Evolutionary conservation across 2,329 filamentous ascomycete species (phyloP).

Genomic region (Ophiostoma australiae): DNA sequence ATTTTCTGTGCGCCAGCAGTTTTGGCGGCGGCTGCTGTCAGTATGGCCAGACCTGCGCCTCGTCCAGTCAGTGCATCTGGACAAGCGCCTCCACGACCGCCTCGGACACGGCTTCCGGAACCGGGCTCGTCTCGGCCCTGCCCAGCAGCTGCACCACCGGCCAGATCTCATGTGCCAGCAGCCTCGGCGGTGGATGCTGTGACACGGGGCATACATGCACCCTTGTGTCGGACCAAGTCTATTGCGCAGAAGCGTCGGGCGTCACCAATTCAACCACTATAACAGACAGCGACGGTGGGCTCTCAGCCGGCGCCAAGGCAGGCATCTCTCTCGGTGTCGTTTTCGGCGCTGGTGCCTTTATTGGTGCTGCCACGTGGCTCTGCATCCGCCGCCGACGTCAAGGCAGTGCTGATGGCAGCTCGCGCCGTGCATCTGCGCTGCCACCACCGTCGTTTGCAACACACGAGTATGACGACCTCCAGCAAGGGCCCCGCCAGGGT

Average conservation of each 20-base stretch:
- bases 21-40: slow-evolving; percentile 49
- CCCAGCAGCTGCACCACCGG: slow-evolving; percentile 43
- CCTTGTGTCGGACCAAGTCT: slow-evolving; percentile 38
- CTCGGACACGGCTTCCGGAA: background rate
- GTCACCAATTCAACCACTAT: slow-evolving; percentile 31
- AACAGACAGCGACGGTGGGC: slow-evolving; percentile 25
- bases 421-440: slow-evolving; percentile 24
- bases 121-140: slow-evolving; percentile 34
- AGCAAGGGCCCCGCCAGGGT: slow-evolving; percentile 16
- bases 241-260: slow-evolving; percentile 37
- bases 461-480: slow-evolving; percentile 18
- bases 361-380: slow-evolving; percentile 45
- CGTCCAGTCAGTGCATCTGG: slow-evolving; percentile 36
- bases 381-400: slow-evolving; percentile 35
- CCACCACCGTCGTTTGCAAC: slow-evolving; percentile 24
- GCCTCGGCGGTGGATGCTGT: slow-evolving; percentile 49
- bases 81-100: slow-evolving; percentile 22
- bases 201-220: slow-evolving; percentile 42
- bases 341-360: slow-evolving; percentile 40
- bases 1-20: slow-evolving; percentile 42
- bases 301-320: slow-evolving; percentile 50
- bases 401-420: slow-evolving; percentile 14
- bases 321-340: slow-evolving; percentile 54
- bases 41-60: slow-evolving; percentile 42
- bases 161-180: slow-evolving; percentile 43